Evolutionary conservation across 2,329 filamentous ascomycete genomes (phyloP).

Genomic region (Penicillium rolfsii): DNA sequence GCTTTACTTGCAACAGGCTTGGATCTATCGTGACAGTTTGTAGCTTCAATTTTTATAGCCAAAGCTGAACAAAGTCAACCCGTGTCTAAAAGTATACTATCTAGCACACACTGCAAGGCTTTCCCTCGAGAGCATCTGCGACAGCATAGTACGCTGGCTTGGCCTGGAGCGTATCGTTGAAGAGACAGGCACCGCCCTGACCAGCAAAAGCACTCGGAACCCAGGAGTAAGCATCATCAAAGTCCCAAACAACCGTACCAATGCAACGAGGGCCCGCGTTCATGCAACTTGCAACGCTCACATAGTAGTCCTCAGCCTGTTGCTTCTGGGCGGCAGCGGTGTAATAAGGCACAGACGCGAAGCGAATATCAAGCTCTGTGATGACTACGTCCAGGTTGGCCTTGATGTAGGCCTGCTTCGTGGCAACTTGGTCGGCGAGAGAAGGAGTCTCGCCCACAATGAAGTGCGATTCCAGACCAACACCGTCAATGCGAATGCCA

Average conservation of each 20-base stretch:
- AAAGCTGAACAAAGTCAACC: neutral
- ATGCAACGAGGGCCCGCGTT: slow-evolving; percentile 25
- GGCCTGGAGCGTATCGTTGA: slow-evolving; percentile 47
- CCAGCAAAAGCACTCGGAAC: slow-evolving; percentile 42
- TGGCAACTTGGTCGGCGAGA: slow-evolving; percentile 39
- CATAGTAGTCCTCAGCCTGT: slow-evolving; percentile 33
- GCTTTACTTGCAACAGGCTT: too few relatives aligned
- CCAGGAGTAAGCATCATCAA: slow-evolving; percentile 47
- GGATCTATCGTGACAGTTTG: too few relatives aligned
- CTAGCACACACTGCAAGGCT: slow-evolving; percentile 29
- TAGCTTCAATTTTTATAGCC: neutral
- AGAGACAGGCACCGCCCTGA: slow-evolving; percentile 43
- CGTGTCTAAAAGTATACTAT: neutral
- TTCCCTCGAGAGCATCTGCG: slow-evolving; percentile 27
- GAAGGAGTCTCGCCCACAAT: slow-evolving; percentile 45
- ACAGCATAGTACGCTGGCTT: slow-evolving; percentile 45
- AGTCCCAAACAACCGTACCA: slow-evolving; percentile 38
- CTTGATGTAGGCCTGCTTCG: slow-evolving; percentile 39
- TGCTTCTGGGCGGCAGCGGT: slow-evolving; percentile 23
- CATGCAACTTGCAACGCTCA: slow-evolving; percentile 28
- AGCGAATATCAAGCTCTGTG: slow-evolving; percentile 50
- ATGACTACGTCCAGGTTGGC: slow-evolving; percentile 47
- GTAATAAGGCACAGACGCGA: slow-evolving; percentile 31
- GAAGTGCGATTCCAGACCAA: slow-evolving; percentile 53
- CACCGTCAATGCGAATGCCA: slow-evolving; percentile 48